These are phyloP conservation scores for Kluyveromyces nonfermentans DNA, from an alignment of 805 yeast genomes.

Conservation along the genomic window DNA sequence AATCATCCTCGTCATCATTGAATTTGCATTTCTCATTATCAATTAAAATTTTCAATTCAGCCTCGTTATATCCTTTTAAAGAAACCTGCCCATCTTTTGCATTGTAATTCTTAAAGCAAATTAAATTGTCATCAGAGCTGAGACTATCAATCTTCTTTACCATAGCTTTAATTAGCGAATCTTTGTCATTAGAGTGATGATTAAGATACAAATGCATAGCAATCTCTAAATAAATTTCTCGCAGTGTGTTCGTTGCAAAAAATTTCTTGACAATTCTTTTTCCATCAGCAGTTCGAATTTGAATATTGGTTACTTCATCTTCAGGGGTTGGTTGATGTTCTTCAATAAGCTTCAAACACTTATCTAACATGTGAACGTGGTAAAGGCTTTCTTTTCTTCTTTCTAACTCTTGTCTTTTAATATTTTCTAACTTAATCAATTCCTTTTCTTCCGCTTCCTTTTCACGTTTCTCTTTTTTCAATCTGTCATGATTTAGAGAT, in stretches of 20 bases:
- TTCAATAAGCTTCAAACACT: slow-evolving; percentile 9
- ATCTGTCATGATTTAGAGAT: slow-evolving; percentile 47
- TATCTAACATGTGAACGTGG: slow-evolving; percentile 18
- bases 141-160: slow-evolving; percentile 29
- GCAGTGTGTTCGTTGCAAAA: slow-evolving; percentile 11
- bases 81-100: background rate
- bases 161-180: slow-evolving; percentile 52
- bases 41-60: background rate
- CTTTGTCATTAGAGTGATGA: slow-evolving; percentile 56
- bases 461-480: slow-evolving; percentile 40
- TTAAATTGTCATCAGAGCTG: slow-evolving; percentile 9
- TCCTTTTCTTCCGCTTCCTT: slow-evolving; percentile 12
- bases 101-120: slow-evolving; percentile 15
- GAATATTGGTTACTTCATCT: slow-evolving; percentile 18
- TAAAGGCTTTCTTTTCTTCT: slow-evolving; percentile 13
- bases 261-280: slow-evolving; percentile 21
- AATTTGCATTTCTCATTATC: background rate
- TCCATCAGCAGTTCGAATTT: slow-evolving; percentile 27
- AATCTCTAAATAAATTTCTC: slow-evolving; percentile 16
- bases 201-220: slow-evolving; percentile 21
- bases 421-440: no score
- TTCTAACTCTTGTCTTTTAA: background rate
- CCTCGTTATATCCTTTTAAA: background rate
- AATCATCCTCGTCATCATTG: slow-evolving; percentile 19
- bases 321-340: background rate